Base-by-base conservation (phyloP, 768 basidiomycete genomes). In the Hygrocybe coccinea region DNA sequence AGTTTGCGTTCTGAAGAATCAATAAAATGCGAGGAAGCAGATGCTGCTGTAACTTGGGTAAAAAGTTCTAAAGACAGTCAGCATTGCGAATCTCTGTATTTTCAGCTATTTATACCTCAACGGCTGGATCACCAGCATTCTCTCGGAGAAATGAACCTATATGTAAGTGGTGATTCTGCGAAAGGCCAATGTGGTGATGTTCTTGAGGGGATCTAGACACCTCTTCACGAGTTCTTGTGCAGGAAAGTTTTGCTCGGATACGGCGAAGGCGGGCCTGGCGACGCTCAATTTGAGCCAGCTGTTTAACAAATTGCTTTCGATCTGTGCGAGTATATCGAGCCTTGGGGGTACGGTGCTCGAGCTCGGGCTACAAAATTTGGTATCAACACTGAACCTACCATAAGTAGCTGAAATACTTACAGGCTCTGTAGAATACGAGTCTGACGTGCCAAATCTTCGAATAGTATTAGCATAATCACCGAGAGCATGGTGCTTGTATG, bases 401-500 rank as follows among this genome's bases (percentile, higher is more conserved):
- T 9, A 22, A 22, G 44, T 2, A 22, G 22, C 21, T 15, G 17
- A 22, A 15, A 60, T 17, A 46, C 44, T 19, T 22, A 78, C 76
- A 29, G 70, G 48, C 49, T 78, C 74, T 0, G 75, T 79, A 0
- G 72, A 73, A 56, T 79, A 46, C 11, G 15, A 19, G 44, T 46
- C 74, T 1, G 73, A 71, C 0, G 67, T 71, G 0, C 76, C 76
- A 45, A 62, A 69, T 1, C 45, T n/a, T 1, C 55, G 58, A n/a
- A 77, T 74, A 11, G 56, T 54, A 1, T 19, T 17, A 0, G 65
- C 65, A 54, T 74, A 73, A 50, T 79, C 70, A 0, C 69, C 73
- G 1, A 78, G 64, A 2, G 68, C 56, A 57, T 77, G 77, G 1
- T 67, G 64, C 51, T 79, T 78, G 61, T 68, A 71, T 0, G 71